A percentile compares a stretch with the other conserved stretches of the same genome.
Evolutionary conservation across 768 basidiomycete species (phyloP).

Genomic region (Pleurotus ostreatus): DNA sequence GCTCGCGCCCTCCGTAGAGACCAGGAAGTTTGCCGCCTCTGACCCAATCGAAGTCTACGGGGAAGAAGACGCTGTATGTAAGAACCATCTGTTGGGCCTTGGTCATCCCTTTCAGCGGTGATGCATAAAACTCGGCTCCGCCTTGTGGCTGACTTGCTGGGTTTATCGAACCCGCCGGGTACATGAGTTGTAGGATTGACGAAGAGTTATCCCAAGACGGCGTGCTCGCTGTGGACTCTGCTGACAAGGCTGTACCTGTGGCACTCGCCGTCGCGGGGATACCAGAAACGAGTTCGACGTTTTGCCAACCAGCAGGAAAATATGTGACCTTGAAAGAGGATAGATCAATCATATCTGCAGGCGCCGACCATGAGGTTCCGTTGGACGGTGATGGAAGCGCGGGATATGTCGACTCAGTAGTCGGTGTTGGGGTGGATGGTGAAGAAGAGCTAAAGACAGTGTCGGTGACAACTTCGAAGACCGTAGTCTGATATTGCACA

Average conservation of each 20-base stretch:
- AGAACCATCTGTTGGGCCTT: slow-evolving; percentile 52
- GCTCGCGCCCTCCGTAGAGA: slow-evolving; percentile 62
- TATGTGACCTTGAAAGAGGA: slow-evolving; percentile 53
- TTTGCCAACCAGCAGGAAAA: slow-evolving; percentile 50
- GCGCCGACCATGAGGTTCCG: slow-evolving; percentile 44
- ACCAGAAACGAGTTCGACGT: slow-evolving; percentile 51
- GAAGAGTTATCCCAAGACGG: slow-evolving; percentile 24
- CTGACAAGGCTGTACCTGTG: neutral
- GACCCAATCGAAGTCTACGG: slow-evolving; percentile 70
- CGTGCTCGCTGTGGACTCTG: neutral
- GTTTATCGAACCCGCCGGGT: slow-evolving; percentile 67
- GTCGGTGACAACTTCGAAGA: slow-evolving; percentile 22
- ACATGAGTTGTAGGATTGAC: slow-evolving; percentile 58
- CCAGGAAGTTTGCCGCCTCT: slow-evolving; percentile 85
- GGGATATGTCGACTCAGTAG: slow-evolving; percentile 9
- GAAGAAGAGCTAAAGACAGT: slow-evolving; percentile 13
- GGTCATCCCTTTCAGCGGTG: slow-evolving; percentile 35
- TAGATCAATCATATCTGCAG: slow-evolving; percentile 54
- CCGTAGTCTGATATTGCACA: slow-evolving; percentile 12
- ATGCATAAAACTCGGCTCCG: slow-evolving; percentile 66
- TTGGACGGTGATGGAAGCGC: neutral
- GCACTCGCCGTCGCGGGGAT: slow-evolving; percentile 35
- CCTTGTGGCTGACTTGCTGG: slow-evolving; percentile 60
- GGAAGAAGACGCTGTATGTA: slow-evolving; percentile 76
- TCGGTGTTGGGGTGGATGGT: slow-evolving; percentile 10